Conservation (phyloP, 2,329 filamentous ascomycete species). For the Sarocladiaceae sp. region DNA sequence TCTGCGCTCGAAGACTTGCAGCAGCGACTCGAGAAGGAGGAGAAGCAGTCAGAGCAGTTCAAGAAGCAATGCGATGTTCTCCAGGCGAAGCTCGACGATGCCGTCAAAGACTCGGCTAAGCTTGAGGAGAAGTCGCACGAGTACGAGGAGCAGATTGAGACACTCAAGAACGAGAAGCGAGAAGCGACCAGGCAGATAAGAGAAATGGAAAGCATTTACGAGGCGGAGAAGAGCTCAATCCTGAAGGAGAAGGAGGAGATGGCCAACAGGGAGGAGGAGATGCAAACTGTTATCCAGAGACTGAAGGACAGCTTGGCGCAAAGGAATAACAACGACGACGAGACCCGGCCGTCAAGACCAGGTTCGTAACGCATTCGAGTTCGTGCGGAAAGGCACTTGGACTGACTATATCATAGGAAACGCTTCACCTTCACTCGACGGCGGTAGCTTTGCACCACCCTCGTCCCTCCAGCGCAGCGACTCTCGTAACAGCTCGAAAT, state of each 20-base stretch:
- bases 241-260: conserved; percentile 91
- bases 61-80: conserved; percentile 81
- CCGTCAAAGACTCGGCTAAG: conserved; percentile 72
- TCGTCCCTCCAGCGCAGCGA: conserved; percentile 81
- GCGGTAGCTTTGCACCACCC: conserved; percentile 77
- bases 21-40: conserved; percentile 73
- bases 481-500: conserved; percentile 80
- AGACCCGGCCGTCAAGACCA: conserved; percentile 51
- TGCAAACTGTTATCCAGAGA: conserved; percentile 83
- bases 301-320: conserved; percentile 85
- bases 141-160: conserved; percentile 75
- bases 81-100: conserved; percentile 80
- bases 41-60: conserved; percentile 69
- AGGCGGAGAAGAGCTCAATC: conserved; percentile 79
- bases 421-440: conserved; percentile 64
- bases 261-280: conserved; percentile 75
- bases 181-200: conserved; percentile 77
- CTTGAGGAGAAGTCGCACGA: conserved; percentile 86
- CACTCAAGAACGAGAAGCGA: conserved; percentile 75
- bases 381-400: no score
- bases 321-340: conserved; percentile 55
- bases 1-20: conserved; percentile 79
- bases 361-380: conserved; percentile 43
- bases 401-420: conserved; percentile 34
- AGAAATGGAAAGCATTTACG: conserved; percentile 89